phyloP scores from a whole-genome alignment of 2,329 filamentous ascomycete species.

The Neophaeococcomyces aloes region DNA sequence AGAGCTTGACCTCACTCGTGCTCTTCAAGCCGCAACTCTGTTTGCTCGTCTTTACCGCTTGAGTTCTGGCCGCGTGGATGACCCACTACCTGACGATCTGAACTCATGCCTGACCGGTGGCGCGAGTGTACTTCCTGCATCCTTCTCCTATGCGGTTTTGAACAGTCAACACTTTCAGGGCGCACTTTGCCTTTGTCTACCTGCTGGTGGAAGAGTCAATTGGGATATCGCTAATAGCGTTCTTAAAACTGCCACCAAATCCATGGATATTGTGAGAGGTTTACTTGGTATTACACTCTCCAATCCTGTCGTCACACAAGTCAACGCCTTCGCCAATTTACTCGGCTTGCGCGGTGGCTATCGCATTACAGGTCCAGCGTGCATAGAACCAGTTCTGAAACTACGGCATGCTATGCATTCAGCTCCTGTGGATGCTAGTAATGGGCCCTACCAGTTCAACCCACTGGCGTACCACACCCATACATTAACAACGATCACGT shows the following conservation, averaged over 20 bases:
- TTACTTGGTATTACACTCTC: not conserved
- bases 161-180: not conserved
- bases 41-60: constrained; percentile 1
- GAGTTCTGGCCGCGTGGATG: not conserved
- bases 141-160: not conserved
- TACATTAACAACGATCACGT: constrained; percentile 12
- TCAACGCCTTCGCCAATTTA: constrained; percentile 8
- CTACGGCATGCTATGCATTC: not conserved
- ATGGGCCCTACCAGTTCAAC: constrained; percentile 8
- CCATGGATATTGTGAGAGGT: not conserved
- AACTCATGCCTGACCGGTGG: not conserved
- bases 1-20: constrained; percentile 5
- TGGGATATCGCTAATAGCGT: not conserved
- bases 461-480: constrained; percentile 13
- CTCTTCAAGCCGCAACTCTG: constrained; percentile 10
- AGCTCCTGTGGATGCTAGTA: not conserved
- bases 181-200: not conserved
- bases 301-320: constrained; percentile 7
- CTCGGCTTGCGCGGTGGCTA: not conserved
- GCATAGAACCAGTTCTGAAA: constrained; percentile 1
- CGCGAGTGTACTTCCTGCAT: not conserved
- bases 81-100: not conserved
- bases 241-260: not conserved
- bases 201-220: not conserved
- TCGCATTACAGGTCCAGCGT: not conserved